These are phyloP conservation scores for Hanseniaspora pseudoguilliermondii DNA, from an alignment of 805 yeast species.

Conservation along the genomic window DNA sequence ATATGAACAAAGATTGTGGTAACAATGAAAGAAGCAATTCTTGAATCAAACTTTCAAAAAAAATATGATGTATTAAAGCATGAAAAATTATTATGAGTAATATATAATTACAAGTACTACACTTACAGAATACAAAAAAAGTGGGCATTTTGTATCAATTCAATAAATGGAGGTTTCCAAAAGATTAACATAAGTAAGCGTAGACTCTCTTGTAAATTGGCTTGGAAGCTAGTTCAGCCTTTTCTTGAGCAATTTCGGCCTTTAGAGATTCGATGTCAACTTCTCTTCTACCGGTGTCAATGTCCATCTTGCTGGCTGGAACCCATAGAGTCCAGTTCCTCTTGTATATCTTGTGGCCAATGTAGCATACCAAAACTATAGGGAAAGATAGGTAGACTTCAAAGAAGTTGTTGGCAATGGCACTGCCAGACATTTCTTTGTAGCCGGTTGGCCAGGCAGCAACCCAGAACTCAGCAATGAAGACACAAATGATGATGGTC, in stretches of 20 bases:
- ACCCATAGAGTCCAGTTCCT: constrained; percentile 32
- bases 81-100: not conserved
- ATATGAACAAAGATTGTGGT: no score
- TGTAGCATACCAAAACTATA: constrained; percentile 43
- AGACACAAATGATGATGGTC: constrained; percentile 42
- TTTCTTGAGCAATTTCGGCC: constrained; percentile 43
- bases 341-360: constrained; percentile 48
- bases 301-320: constrained; percentile 40
- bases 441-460: constrained; percentile 59
- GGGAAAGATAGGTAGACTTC: constrained; percentile 53
- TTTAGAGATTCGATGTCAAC: constrained; percentile 40
- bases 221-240: constrained; percentile 30
- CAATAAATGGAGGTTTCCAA: not conserved
- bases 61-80: not conserved
- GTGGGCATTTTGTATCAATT: not conserved
- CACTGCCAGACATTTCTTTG: constrained; percentile 34
- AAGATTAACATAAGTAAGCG: constrained; percentile 35
- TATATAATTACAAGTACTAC: not conserved
- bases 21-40: no score
- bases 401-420: constrained; percentile 47
- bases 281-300: constrained; percentile 51
- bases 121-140: no score
- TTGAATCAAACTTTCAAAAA: no score
- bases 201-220: constrained; percentile 37
- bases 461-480: constrained; percentile 71